Percentiles rank a stretch among this genome's conserved stretches.
Conservation (phyloP, 2,329 filamentous ascomycete genomes). For the Teratosphaeria pseudoeucalypti region DNA sequence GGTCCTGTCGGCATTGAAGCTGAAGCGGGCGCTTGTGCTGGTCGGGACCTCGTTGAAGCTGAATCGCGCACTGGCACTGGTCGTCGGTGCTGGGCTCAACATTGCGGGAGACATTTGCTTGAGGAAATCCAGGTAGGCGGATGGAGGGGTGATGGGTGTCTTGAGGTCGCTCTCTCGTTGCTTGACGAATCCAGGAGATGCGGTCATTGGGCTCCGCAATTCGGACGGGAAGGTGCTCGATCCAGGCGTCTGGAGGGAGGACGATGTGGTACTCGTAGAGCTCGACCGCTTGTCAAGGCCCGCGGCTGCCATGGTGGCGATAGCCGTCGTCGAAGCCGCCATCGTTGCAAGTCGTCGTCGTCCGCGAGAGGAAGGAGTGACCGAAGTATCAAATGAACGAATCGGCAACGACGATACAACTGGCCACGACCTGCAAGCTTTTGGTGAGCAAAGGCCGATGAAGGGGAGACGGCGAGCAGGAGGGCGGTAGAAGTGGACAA, state of each 20-base stretch:
- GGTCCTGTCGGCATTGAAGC: constrained; percentile 32
- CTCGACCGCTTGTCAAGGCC: constrained; percentile 31
- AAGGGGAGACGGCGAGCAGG: constrained; percentile 2
- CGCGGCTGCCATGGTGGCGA: constrained; percentile 25
- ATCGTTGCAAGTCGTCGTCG: constrained; percentile 18
- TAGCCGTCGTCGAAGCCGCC: constrained; percentile 20
- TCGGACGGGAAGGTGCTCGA: constrained; percentile 48
- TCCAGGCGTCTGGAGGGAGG: constrained; percentile 44
- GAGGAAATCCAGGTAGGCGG: constrained; percentile 86
- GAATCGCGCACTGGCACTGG: constrained; percentile 10
- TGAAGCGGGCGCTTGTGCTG: constrained; percentile 41
- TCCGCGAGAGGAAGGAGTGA: constrained; percentile 16
- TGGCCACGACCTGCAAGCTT: constrained; percentile 13
- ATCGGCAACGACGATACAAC: constrained; percentile 16
- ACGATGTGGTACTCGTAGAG: constrained; percentile 5
- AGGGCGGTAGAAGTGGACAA: constrained; percentile 6
- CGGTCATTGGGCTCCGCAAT: constrained; percentile 55
- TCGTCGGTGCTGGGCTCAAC: constrained; percentile 55
- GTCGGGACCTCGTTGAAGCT: background rate
- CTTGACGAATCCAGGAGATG: constrained; percentile 50
- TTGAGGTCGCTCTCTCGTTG: constrained; percentile 58
- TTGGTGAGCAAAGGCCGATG: constrained; percentile 13
- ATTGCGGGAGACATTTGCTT: constrained; percentile 65
- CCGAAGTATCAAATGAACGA: constrained; percentile 23
- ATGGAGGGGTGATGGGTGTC: constrained; percentile 84